These are phyloP conservation scores for Knoxia roxburghii DNA, from an alignment of 257 asterid species.

Conservation along the genomic window DNA sequence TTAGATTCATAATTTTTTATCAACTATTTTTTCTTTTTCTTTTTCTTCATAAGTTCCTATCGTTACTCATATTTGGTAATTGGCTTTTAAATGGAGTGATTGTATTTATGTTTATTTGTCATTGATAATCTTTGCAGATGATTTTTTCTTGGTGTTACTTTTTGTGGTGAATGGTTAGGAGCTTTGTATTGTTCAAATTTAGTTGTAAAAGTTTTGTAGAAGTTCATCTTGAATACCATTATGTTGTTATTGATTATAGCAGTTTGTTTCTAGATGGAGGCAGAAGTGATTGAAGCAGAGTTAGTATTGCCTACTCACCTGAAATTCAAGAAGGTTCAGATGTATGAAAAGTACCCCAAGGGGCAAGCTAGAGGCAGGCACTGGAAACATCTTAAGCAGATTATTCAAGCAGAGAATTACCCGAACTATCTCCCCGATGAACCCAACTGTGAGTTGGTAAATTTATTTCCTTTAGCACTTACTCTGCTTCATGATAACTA, in stretches of 20 bases:
- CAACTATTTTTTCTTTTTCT: no score
- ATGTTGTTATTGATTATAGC: background rate
- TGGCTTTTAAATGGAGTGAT: no score
- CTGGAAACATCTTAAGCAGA: constrained; percentile 96
- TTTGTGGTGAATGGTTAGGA: no score
- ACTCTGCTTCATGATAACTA: background rate
- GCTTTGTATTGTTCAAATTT: no score
- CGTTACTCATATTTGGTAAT: no score
- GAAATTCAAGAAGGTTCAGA: constrained; percentile 82
- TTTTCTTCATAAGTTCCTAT: no score
- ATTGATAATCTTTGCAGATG: no score
- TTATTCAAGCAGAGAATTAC: constrained; percentile 82
- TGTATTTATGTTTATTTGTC: no score
- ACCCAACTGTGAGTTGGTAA: constrained; percentile 61
- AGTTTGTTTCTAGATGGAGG: constrained; percentile 43
- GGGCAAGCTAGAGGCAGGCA: constrained; percentile 77
- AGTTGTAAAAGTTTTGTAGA: no score
- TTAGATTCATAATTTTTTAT: no score
- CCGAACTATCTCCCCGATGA: constrained; percentile 54
- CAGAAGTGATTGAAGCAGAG: constrained; percentile 80
- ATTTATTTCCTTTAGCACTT: background rate
- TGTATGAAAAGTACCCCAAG: constrained; percentile 85
- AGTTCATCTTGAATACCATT: background rate
- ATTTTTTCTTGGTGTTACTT: no score
- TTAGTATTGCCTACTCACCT: constrained; percentile 69